A percentile compares a stretch with the other conserved stretches of the same genome.
These are phyloP conservation scores for Cladosporium colombiae DNA, from an alignment of 2,329 filamentous ascomycete species.

Conservation along the genomic window DNA sequence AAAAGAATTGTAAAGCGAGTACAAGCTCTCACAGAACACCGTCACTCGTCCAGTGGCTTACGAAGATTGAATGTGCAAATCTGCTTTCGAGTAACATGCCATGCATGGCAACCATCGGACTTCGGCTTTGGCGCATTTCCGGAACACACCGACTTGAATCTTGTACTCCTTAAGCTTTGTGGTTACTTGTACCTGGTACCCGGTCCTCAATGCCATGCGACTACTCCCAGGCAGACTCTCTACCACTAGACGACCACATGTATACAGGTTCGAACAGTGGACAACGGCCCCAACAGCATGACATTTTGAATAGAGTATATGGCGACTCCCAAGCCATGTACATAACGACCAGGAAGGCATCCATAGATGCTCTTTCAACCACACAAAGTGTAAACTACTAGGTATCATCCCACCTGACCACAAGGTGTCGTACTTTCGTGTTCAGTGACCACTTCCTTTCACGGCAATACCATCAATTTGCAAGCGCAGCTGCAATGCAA, in stretches of 20 bases:
- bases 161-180: not conserved
- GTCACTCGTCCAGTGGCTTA: not conserved
- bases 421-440: slow-evolving; percentile 1
- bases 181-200: not conserved
- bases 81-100: not conserved
- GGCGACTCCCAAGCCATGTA: not conserved
- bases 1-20: too few species aligned
- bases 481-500: not conserved
- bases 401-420: not conserved
- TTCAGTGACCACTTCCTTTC: not conserved
- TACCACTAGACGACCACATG: too few species aligned
- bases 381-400: not conserved
- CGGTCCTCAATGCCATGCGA: not conserved
- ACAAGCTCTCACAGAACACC: not conserved
- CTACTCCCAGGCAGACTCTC: not conserved
- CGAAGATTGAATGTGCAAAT: not conserved
- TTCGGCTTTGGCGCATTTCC: slow-evolving; percentile 16
- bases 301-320: too few species aligned
- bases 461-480: not conserved
- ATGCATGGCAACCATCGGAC: not conserved
- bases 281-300: too few species aligned
- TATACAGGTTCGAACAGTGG: too few species aligned
- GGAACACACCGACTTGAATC: not conserved
- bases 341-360: not conserved
- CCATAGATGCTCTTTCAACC: not conserved